Base-by-base conservation (phyloP, 2,329 filamentous ascomycete species). In the Pezicula rhizophila region DNA sequence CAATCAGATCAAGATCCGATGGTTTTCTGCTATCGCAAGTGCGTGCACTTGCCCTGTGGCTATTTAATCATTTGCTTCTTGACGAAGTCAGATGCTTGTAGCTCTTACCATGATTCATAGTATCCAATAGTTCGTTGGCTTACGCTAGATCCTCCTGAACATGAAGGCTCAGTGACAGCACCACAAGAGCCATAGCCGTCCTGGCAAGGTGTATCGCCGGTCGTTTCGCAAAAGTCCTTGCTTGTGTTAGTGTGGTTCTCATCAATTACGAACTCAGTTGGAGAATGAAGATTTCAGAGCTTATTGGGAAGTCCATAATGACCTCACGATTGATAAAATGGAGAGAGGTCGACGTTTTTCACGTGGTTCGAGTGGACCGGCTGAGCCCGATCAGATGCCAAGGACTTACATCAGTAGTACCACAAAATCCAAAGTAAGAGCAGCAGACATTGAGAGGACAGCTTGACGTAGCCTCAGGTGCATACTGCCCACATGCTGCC, bases 401-500 rank as follows among this genome's bases (percentile, higher is more conserved):
- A 31, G 3, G 8, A 31, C 28, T 31, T 31, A 31, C 28, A 31
- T 31, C 11, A 12, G 49, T 54, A 8, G 43, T 50, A 14, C 53
- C 52, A 45, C 52, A 56, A 37, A 52, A 62, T 4, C 61, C 60
- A 25, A 51, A 64, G 34, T 59, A 2, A 15, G 52, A 57, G 47
- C 64, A 67, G 48, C 65, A 67, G 6, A 60, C 60, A 40, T 60
- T 59, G 1, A 67, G 44, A 5, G 64, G 62, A 45, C 66, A 68
- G 1, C 25, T 56, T 42, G 51, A 51, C 3, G 49, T 47, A 1
- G 49, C 48, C 0, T 43, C 33, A 1, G 38, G 40, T 11, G 59
- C 61, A 47, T 64, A 61, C 18, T 64, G 50, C 15, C 67, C 67
- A 34, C 67, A 70, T 37, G 64, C 59, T 3, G 65, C 65, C n/a